phyloP scores from a whole-genome alignment of 1,139 yeast genomes.

The Insectozyma bohioensis region DNA sequence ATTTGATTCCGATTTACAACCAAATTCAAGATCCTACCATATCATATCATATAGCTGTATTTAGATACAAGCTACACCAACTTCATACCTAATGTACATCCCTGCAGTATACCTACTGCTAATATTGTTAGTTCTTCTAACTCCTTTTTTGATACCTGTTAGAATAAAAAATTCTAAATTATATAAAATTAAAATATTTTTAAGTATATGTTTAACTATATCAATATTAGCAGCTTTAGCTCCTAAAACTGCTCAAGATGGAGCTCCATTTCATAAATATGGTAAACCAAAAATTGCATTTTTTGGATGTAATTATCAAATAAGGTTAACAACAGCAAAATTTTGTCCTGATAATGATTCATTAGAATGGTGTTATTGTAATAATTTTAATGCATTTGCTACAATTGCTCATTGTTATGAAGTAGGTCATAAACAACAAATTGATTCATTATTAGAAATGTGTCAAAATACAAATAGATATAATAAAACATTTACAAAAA shows the following conservation, averaged over 20 bases:
- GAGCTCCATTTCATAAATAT: constrained; percentile 37
- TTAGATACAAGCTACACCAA: no score
- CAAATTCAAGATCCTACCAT: no score
- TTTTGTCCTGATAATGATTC: constrained; percentile 23
- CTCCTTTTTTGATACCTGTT: constrained; percentile 22
- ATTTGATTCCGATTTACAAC: no score
- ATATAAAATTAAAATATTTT: constrained; percentile 13
- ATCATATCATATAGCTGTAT: no score
- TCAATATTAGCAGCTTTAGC: constrained; percentile 26
- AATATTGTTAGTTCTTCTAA: constrained; percentile 17
- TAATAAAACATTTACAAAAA: constrained; percentile 28
- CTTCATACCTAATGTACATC: constrained; percentile 18
- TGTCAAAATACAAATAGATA: constrained; percentile 22
- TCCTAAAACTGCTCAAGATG: constrained; percentile 30
- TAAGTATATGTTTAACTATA: constrained; percentile 20
- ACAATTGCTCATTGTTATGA: constrained; percentile 41
- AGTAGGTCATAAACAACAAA: constrained; percentile 22
- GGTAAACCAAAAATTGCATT: constrained; percentile 31
- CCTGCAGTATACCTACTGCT: constrained; percentile 20
- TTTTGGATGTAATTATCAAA: constrained; percentile 31
- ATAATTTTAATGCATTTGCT: constrained; percentile 36
- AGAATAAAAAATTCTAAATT: constrained; percentile 14
- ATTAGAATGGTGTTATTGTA: constrained; percentile 26
- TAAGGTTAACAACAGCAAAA: constrained; percentile 18
- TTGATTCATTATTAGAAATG: constrained; percentile 25